phyloP scores from a whole-genome alignment of 306 rosid genomes.

The Quercus wislizeni region DNA sequence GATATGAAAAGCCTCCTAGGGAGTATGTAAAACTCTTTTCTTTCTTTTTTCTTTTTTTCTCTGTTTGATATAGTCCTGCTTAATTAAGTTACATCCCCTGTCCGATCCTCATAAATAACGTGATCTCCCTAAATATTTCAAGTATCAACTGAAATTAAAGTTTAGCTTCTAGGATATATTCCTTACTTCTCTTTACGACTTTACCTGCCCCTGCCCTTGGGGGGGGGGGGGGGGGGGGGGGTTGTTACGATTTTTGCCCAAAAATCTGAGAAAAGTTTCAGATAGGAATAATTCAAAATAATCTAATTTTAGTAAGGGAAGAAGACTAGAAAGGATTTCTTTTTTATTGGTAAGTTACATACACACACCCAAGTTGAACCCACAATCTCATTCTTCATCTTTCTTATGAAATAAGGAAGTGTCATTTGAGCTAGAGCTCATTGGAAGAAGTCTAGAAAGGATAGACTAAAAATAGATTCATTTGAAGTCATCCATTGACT shows the following conservation, averaged over 20 bases:
- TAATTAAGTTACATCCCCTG: neutral
- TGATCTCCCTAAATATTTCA: slow-evolving; percentile 3
- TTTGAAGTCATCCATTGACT: neutral
- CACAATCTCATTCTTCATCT: too few species aligned
- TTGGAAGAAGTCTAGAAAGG: neutral
- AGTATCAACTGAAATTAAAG: slow-evolving; percentile 1
- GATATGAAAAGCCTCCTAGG: slow-evolving; percentile 38
- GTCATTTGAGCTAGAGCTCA: too few species aligned
- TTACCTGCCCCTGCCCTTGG: too few species aligned
- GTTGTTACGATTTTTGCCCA: too few species aligned
- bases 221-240: too few species aligned
- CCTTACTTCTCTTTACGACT: neutral
- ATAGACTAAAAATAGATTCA: neutral
- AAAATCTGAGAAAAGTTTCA: too few species aligned
- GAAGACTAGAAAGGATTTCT: neutral
- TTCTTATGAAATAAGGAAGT: too few species aligned
- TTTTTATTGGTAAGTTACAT: too few species aligned
- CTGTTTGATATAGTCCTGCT: neutral
- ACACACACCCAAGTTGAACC: too few species aligned
- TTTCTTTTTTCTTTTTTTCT: neutral
- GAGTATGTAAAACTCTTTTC: slow-evolving; percentile 37
- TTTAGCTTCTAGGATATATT: neutral
- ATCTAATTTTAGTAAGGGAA: neutral
- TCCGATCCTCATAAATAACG: neutral
- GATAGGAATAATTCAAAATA: too few species aligned